Percentiles rank a stretch among this genome's conserved stretches.
phyloP scores from a whole-genome alignment of 495 filamentous ascomycete genomes.

The Penicillium alfredii region DNA sequence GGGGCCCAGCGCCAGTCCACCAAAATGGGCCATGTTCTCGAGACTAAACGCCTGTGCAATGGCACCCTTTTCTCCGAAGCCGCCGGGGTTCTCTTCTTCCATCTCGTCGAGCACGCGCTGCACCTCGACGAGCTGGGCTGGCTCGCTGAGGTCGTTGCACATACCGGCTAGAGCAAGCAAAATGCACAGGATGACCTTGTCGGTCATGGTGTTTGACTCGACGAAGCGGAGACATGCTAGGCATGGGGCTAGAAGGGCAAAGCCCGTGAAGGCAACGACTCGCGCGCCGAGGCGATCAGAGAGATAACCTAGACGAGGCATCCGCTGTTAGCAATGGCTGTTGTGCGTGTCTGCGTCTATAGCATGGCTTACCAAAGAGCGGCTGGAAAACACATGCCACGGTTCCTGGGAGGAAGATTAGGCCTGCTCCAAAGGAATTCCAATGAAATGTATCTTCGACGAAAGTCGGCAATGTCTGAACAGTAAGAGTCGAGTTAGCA shows the following conservation, averaged over 20 bases:
- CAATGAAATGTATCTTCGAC: constrained; percentile 55
- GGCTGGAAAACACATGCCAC: constrained; percentile 50
- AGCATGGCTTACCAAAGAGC: constrained; percentile 21
- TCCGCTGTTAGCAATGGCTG: constrained; percentile 28
- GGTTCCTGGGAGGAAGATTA: constrained; percentile 62
- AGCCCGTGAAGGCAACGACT: constrained; percentile 40
- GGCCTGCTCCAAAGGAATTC: constrained; percentile 57
- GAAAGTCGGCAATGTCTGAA: constrained; percentile 49
- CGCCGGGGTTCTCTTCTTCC: constrained; percentile 47
- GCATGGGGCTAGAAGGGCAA: constrained; percentile 38
- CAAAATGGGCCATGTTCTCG: constrained; percentile 40
- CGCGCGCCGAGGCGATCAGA: constrained; percentile 48
- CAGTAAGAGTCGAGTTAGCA: not conserved
- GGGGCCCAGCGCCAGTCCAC: constrained; percentile 13
- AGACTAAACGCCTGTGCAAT: constrained; percentile 52
- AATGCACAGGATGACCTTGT: constrained; percentile 25
- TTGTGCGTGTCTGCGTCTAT: too few species aligned
- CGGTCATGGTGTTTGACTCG: constrained; percentile 18
- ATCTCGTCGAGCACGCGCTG: constrained; percentile 54
- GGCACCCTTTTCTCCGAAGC: constrained; percentile 43
- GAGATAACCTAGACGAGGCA: constrained; percentile 29
- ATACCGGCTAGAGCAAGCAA: constrained; percentile 24
- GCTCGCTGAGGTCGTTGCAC: constrained; percentile 19
- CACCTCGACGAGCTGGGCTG: constrained; percentile 50
- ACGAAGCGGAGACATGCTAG: constrained; percentile 47